Conservation (phyloP, 176 grass and related monocot species). For the Oryza meyeriana region DNA sequence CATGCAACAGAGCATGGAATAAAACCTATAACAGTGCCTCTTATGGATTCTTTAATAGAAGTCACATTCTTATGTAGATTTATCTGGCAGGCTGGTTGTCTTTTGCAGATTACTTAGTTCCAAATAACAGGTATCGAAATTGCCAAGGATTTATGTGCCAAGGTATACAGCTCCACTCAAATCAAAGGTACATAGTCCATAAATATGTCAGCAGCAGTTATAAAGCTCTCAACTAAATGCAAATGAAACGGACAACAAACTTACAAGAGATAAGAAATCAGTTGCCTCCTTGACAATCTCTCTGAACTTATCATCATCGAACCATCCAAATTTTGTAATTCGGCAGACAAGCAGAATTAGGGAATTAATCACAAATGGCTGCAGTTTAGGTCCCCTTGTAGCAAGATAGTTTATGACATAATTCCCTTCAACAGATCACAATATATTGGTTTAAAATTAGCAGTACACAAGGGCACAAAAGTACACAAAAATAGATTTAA, state of each 20-base stretch:
- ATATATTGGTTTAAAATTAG: slow-evolving; percentile 54
- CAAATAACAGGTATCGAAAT: slow-evolving; percentile 7
- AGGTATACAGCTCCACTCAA: slow-evolving; percentile 1
- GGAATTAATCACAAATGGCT: slow-evolving; percentile 89
- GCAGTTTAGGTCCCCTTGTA: slow-evolving; percentile 90
- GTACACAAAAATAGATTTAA: neutral
- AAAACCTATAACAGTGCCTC: neutral
- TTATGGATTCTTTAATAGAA: slow-evolving; percentile 14
- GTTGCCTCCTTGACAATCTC: slow-evolving; percentile 91
- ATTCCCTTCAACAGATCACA: slow-evolving; percentile 97
- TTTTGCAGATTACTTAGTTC: slow-evolving; percentile 3
- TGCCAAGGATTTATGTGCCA: neutral
- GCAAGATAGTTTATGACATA: slow-evolving; percentile 99
- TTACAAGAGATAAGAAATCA: slow-evolving; percentile 95
- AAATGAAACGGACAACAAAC: slow-evolving; percentile 27
- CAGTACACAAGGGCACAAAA: slow-evolving; percentile 1
- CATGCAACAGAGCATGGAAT: neutral
- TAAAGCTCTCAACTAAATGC: slow-evolving; percentile 8
- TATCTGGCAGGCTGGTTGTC: neutral
- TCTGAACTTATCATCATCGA: slow-evolving; percentile 98
- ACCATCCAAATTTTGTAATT: slow-evolving; percentile 99
- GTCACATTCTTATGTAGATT: neutral
- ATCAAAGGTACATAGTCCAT: neutral
- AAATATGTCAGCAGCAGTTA: slow-evolving; percentile 4
- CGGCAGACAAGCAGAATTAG: slow-evolving; percentile 90